A percentile compares a stretch with the other conserved stretches of the same genome.
Evolutionary conservation across 2,329 filamentous ascomycete genomes (phyloP).

Genomic region (Colletotrichum somersetense): DNA sequence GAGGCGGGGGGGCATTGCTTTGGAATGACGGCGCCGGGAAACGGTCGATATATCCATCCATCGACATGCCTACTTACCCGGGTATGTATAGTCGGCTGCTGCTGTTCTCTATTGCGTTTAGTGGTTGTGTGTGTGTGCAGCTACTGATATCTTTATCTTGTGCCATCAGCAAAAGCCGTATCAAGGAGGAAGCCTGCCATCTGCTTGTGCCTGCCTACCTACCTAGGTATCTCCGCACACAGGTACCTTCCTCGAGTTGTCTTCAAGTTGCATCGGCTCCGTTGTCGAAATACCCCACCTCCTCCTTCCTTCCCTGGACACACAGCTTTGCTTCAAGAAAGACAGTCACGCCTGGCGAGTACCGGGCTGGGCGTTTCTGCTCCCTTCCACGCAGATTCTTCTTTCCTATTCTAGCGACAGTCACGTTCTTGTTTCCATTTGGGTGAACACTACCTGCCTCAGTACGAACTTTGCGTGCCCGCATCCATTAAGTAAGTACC

Average conservation of each 20-base stretch:
- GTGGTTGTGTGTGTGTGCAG: not conserved
- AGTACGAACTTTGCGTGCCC: not conserved
- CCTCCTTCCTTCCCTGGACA: not conserved
- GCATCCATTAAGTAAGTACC: no score
- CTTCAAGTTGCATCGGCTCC: not conserved
- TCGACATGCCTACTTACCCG: not conserved
- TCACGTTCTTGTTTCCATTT: not conserved
- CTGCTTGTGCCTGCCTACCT: not conserved
- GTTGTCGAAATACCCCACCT: slow-evolving; percentile 6
- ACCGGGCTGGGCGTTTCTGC: slow-evolving; percentile 2
- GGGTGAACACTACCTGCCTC: not conserved
- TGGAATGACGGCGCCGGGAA: not conserved
- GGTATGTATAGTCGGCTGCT: slow-evolving; percentile 18
- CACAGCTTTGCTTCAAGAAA: not conserved
- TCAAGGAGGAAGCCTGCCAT: not conserved
- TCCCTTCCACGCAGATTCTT: not conserved
- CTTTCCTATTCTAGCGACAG: not conserved
- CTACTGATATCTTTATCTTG: slow-evolving; percentile 3
- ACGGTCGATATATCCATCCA: slow-evolving; percentile 18
- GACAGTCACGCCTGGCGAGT: slow-evolving; percentile 4
- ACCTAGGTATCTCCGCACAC: not conserved
- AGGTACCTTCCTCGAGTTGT: not conserved
- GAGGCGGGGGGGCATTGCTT: not conserved
- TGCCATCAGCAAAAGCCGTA: not conserved
- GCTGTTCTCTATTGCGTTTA: not conserved